phyloP scores from a whole-genome alignment of 768 basidiomycete species.

The Fistulinella prunicolor region DNA sequence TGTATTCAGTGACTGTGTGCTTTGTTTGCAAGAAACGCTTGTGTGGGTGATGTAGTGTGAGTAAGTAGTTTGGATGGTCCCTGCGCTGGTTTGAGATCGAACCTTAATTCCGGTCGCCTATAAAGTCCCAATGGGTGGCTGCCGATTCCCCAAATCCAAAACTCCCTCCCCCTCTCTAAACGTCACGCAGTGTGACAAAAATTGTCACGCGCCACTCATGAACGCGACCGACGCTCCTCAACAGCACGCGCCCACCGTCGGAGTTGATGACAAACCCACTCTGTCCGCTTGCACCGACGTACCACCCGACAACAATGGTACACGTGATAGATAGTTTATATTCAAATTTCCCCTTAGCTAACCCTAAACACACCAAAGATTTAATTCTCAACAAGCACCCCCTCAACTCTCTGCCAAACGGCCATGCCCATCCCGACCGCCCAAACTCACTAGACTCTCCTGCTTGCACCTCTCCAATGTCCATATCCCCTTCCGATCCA shows the following conservation, averaged over 20 bases:
- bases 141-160: slow-evolving; percentile 64
- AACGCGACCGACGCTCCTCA: slow-evolving; percentile 42
- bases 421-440: slow-evolving; percentile 61
- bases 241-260: slow-evolving; percentile 30
- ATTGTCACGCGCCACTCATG: slow-evolving; percentile 69
- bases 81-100: slow-evolving; percentile 74
- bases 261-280: slow-evolving; percentile 29
- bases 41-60: slow-evolving; percentile 31
- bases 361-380: slow-evolving; percentile 35
- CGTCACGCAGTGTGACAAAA: slow-evolving; percentile 62
- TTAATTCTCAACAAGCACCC: slow-evolving; percentile 22
- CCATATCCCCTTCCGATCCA: slow-evolving; percentile 49
- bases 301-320: slow-evolving; percentile 35
- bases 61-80: slow-evolving; percentile 52
- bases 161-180: slow-evolving; percentile 47
- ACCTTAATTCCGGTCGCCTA: slow-evolving; percentile 79
- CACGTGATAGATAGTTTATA: slow-evolving; percentile 36
- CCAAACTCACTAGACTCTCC: slow-evolving; percentile 44
- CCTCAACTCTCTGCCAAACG: slow-evolving; percentile 54
- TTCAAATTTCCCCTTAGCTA: slow-evolving; percentile 35
- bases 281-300: slow-evolving; percentile 17
- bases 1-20: slow-evolving; percentile 6
- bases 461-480: slow-evolving; percentile 32
- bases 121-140: slow-evolving; percentile 75
- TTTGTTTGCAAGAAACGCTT: slow-evolving; percentile 8